These are phyloP conservation scores for Aspergillus sp. DNA, from an alignment of 2,329 filamentous ascomycete genomes.

Conservation along the genomic window DNA sequence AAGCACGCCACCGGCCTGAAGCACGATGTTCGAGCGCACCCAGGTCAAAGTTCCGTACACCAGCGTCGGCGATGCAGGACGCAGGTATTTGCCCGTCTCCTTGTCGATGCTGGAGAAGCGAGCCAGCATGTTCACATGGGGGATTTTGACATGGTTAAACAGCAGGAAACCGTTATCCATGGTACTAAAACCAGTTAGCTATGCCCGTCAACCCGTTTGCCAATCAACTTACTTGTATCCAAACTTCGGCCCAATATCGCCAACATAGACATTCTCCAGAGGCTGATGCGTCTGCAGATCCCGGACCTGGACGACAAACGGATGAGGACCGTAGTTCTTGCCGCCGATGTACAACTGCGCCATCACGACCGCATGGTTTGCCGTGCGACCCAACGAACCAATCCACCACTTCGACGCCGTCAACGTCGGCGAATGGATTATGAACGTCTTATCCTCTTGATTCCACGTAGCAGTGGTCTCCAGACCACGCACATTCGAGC, in stretches of 20 bases:
- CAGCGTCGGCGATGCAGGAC: constrained; percentile 64
- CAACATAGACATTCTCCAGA: constrained; percentile 68
- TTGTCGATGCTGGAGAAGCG: constrained; percentile 70
- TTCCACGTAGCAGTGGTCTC: constrained; percentile 76
- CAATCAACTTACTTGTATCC: constrained; percentile 60
- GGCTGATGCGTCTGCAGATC: constrained; percentile 69
- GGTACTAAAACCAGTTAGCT: constrained; percentile 43
- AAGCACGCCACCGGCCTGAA: constrained; percentile 69
- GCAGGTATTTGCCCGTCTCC: constrained; percentile 65
- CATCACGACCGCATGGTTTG: constrained; percentile 77
- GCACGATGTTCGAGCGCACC: constrained; percentile 71
- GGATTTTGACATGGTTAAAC: constrained; percentile 73
- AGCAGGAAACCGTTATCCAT: constrained; percentile 82
- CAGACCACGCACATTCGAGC: constrained; percentile 71
- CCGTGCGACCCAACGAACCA: constrained; percentile 71
- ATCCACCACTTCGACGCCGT: constrained; percentile 86
- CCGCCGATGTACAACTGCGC: constrained; percentile 70
- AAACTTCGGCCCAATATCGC: constrained; percentile 79
- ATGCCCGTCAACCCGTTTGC: neutral
- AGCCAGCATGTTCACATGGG: constrained; percentile 71
- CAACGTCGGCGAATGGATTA: constrained; percentile 69
- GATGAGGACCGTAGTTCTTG: constrained; percentile 71
- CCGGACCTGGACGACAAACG: constrained; percentile 74
- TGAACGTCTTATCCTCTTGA: constrained; percentile 70
- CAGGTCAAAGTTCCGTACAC: constrained; percentile 76